These are phyloP conservation scores for Malus sylvestris DNA, from an alignment of 306 rosid species.

Conservation along the genomic window DNA sequence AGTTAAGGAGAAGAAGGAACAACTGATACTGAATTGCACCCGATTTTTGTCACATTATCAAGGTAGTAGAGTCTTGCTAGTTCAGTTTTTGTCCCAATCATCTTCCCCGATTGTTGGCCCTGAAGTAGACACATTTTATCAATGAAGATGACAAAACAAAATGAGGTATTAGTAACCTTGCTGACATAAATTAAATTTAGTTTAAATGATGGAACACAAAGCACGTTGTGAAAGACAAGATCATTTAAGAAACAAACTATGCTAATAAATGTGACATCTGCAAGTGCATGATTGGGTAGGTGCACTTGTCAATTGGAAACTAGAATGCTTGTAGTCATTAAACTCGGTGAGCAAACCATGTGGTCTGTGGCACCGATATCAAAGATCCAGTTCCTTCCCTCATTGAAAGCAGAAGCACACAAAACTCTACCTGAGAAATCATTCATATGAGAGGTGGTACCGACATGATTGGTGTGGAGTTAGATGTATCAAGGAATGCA, in stretches of 20 bases:
- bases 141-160: background rate
- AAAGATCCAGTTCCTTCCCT: no score
- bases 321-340: background rate
- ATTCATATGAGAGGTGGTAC: background rate
- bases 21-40: background rate
- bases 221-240: background rate
- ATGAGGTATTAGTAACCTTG: background rate
- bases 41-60: fast-evolving
- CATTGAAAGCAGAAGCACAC: background rate
- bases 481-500: background rate
- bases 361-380: background rate
- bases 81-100: background rate
- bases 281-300: background rate
- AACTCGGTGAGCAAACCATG: background rate
- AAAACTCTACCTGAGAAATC: background rate
- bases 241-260: background rate
- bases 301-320: background rate
- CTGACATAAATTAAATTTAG: background rate
- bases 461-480: background rate
- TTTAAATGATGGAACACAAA: background rate
- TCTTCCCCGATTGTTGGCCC: background rate
- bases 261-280: background rate
- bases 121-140: background rate
- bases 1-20: background rate
- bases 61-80: background rate